Conservation (phyloP, 768 basidiomycete species). For the Psilocybe cyanescens region DNA sequence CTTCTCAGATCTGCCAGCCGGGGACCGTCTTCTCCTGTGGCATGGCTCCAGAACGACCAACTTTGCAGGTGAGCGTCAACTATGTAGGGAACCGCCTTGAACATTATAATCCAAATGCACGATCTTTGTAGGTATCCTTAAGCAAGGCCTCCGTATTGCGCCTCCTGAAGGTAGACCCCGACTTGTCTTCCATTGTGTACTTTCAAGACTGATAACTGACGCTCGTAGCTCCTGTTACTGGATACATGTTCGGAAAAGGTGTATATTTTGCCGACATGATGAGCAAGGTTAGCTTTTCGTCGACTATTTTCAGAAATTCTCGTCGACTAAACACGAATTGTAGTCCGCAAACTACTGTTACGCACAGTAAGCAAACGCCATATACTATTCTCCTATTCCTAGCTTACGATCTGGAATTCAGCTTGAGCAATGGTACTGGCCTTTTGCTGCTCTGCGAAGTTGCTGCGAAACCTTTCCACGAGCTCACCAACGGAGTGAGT, state of each 20-base stretch:
- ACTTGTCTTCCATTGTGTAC: neutral
- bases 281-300: slow-evolving; percentile 5
- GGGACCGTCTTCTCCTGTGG: slow-evolving; percentile 12
- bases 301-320: neutral
- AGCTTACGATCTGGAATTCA: neutral
- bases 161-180: slow-evolving; percentile 11
- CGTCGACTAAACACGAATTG: neutral
- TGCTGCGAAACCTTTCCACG: slow-evolving; percentile 13
- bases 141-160: slow-evolving; percentile 15
- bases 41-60: slow-evolving; percentile 16
- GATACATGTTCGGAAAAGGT: slow-evolving; percentile 18
- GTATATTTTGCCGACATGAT: slow-evolving; percentile 18
- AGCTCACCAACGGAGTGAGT: slow-evolving; percentile 4
- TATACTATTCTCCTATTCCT: no score
- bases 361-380: neutral
- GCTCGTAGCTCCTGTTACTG: slow-evolving; percentile 7
- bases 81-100: neutral
- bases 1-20: slow-evolving; percentile 2
- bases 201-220: neutral
- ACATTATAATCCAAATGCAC: neutral
- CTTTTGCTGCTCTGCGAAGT: slow-evolving; percentile 15
- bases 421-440: slow-evolving; percentile 10
- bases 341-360: neutral
- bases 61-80: slow-evolving; percentile 7
- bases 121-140: slow-evolving; percentile 8